Evolutionary conservation across 164 flowering plant genomes (phyloP).

Genomic region (Magnolia kwangsiensis): DNA sequence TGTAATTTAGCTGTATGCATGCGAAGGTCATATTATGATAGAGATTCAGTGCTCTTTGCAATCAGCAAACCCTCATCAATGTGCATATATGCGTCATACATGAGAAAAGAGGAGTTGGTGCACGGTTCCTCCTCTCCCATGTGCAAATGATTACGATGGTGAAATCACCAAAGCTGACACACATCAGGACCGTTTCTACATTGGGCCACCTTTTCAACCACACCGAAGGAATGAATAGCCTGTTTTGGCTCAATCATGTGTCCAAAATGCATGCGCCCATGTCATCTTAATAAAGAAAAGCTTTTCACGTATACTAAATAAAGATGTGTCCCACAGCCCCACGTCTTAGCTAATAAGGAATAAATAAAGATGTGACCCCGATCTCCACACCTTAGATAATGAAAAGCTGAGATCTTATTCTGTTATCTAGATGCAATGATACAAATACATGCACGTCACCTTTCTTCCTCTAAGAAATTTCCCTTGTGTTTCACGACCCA

Average conservation of each 20-base stretch:
- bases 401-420: conserved; percentile 1
- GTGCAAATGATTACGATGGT: conserved; percentile 62
- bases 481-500: too few relatives aligned
- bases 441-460: neutral
- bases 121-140: conserved; percentile 2
- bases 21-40: too few relatives aligned
- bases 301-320: neutral
- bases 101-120: neutral
- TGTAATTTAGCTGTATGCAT: too few relatives aligned
- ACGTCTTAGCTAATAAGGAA: neutral
- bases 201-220: conserved; percentile 1
- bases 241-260: conserved; percentile 2
- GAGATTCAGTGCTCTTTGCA: too few relatives aligned
- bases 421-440: neutral
- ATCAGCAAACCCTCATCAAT: too few relatives aligned
- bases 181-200: conserved; percentile 19
- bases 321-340: neutral
- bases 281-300: neutral
- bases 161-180: conserved; percentile 47
- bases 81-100: neutral
- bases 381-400: neutral
- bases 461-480: neutral
- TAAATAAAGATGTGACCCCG: neutral
- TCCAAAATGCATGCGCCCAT: neutral
- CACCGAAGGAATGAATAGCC: conserved; percentile 14